Conservation (phyloP, 176 grass and related monocot species). For the Avena atlantica region DNA sequence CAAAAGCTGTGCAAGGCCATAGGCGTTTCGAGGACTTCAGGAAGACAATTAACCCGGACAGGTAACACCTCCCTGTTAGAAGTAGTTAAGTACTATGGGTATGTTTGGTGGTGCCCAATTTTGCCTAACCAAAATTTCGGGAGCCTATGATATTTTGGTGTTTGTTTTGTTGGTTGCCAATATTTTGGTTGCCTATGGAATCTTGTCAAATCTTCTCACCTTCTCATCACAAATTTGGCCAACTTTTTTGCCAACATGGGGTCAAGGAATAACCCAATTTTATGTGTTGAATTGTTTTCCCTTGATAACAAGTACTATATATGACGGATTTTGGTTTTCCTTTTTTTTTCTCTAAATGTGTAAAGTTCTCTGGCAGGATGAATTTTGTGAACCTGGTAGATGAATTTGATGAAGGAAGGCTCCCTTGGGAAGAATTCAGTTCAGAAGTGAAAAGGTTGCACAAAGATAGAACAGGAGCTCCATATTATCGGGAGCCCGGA, state of each 20-base stretch:
- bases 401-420: slow-evolving; percentile 79
- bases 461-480: slow-evolving; percentile 68
- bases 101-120: no score
- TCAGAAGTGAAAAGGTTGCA: slow-evolving; percentile 82
- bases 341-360: slow-evolving; percentile 20
- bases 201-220: no score
- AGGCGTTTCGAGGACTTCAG: slow-evolving; percentile 91
- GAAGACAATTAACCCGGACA: slow-evolving; percentile 91
- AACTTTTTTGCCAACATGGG: no score
- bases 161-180: no score
- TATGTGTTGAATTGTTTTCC: slow-evolving; percentile 13
- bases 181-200: no score
- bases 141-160: no score
- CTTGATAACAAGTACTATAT: background rate
- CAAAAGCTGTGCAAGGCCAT: slow-evolving; percentile 94
- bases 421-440: slow-evolving; percentile 85
- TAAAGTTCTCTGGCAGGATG: slow-evolving; percentile 58
- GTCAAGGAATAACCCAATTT: background rate
- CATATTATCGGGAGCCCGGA: slow-evolving; percentile 79
- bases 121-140: no score
- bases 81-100: background rate
- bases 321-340: background rate
- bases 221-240: no score
- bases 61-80: slow-evolving; percentile 53
- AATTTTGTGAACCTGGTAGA: slow-evolving; percentile 83